Conservation (phyloP, 345 rosid genomes). For the Boechera retrofracta region DNA sequence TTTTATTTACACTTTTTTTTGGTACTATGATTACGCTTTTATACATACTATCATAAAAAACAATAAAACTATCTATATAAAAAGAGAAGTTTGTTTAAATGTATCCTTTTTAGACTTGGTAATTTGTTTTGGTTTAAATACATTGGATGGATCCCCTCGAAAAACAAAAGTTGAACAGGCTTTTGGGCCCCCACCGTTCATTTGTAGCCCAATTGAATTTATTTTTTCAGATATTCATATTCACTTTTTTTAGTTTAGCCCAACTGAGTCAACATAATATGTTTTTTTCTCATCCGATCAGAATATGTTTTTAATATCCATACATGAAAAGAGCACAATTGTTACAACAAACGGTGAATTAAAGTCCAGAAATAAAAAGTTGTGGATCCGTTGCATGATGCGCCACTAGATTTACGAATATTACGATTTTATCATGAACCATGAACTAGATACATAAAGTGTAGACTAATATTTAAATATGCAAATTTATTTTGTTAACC, state of each 20-base stretch:
- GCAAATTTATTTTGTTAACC: too few species aligned
- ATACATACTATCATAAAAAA: too few species aligned
- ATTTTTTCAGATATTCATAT: background rate
- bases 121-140: background rate
- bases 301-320: background rate
- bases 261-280: background rate
- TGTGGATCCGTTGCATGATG: conserved; percentile 8
- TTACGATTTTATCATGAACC: background rate
- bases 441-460: background rate
- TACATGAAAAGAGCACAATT: too few species aligned
- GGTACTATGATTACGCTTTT: too few species aligned
- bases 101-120: background rate
- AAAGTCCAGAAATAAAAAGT: background rate
- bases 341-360: conserved; percentile 6
- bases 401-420: background rate
- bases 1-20: too few species aligned
- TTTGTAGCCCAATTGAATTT: background rate
- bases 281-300: background rate
- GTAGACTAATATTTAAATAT: background rate
- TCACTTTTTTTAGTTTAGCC: conserved; percentile 7
- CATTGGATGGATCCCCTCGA: background rate
- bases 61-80: background rate
- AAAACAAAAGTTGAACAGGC: background rate
- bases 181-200: conserved; percentile 8
- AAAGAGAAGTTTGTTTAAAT: background rate